Conservation (phyloP, 2,329 filamentous ascomycete genomes). For the Claviceps sorghi region DNA sequence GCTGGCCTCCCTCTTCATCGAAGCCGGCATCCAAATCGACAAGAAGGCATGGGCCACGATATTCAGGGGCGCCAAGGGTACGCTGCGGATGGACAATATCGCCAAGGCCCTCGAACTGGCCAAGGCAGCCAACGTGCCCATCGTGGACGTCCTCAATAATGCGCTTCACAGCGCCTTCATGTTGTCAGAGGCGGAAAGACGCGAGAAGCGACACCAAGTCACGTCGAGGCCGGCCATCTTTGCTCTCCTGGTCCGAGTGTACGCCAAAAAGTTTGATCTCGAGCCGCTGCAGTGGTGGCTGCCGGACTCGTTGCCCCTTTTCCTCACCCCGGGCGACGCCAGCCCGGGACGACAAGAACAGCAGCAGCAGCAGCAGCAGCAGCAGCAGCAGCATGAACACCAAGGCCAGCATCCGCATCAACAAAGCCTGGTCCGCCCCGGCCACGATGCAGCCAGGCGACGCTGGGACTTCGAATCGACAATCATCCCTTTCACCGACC, state of each 20-base stretch:
- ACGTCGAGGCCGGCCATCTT: slow-evolving; percentile 26
- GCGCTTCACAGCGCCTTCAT: slow-evolving; percentile 35
- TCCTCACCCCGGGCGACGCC: slow-evolving; percentile 15
- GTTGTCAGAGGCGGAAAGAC: slow-evolving; percentile 26
- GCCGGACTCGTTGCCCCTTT: slow-evolving; percentile 20
- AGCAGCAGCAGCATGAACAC: not conserved
- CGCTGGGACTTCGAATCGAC: slow-evolving; percentile 18
- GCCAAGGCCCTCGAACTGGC: slow-evolving; percentile 20
- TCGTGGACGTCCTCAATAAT: slow-evolving; percentile 21
- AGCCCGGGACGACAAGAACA: not conserved
- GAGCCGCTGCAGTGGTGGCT: slow-evolving; percentile 28
- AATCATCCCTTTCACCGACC: slow-evolving; percentile 20
- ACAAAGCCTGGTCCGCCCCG: slow-evolving; percentile 10
- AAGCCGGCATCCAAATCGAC: slow-evolving; percentile 44
- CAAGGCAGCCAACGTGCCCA: slow-evolving; percentile 33
- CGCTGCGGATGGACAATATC: slow-evolving; percentile 39
- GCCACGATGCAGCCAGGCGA: slow-evolving; percentile 6
- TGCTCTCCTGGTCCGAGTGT: slow-evolving; percentile 32
- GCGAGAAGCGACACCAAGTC: slow-evolving; percentile 13
- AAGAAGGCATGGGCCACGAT: slow-evolving; percentile 53
- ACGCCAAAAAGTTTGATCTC: slow-evolving; percentile 32
- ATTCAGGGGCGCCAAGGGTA: slow-evolving; percentile 53
- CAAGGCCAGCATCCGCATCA: not conserved
- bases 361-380: not conserved
- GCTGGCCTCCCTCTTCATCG: slow-evolving; percentile 19